Conservation (phyloP, 495 filamentous ascomycete species). For the Copromyces sp. region DNA sequence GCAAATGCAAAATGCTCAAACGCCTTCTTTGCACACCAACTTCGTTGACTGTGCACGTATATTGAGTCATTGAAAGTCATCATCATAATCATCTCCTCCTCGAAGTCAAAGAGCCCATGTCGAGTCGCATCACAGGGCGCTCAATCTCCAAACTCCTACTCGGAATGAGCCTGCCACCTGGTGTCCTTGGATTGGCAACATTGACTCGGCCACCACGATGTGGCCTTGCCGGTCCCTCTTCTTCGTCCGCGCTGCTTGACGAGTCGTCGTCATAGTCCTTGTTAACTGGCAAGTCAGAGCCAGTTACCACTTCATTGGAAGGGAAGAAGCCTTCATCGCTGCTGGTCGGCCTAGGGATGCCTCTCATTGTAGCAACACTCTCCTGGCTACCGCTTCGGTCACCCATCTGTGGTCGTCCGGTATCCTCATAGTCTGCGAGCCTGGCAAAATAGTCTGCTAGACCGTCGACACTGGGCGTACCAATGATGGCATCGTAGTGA, state of each 20-base stretch:
- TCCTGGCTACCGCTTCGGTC: not conserved
- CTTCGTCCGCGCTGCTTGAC: conserved; percentile 28
- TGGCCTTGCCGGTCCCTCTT: conserved; percentile 26
- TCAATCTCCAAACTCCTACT: conserved; percentile 40
- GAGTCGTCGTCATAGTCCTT: conserved; percentile 21
- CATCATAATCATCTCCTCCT: not conserved
- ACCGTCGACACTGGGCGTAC: conserved; percentile 63
- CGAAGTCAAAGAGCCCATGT: conserved; percentile 10
- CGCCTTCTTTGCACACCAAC: not conserved
- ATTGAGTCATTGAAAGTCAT: not conserved
- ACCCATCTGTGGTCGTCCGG: conserved; percentile 12
- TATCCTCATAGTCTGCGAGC: conserved; percentile 33
- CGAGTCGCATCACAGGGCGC: conserved; percentile 28
- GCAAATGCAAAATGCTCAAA: not conserved
- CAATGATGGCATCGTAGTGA: conserved; percentile 77
- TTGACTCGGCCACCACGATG: conserved; percentile 41
- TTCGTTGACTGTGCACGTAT: not conserved
- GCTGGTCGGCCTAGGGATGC: not conserved
- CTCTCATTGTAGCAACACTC: not conserved
- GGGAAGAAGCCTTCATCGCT: not conserved
- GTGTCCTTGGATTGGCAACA: conserved; percentile 44
- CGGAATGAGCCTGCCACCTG: conserved; percentile 35
- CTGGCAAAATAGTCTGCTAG: conserved; percentile 85
- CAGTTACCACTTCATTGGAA: not conserved
- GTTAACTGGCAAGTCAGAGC: not conserved